Evolutionary conservation across 192 early-diverging fungal genomes (phyloP).

Genomic region (Coemansia sp.): DNA sequence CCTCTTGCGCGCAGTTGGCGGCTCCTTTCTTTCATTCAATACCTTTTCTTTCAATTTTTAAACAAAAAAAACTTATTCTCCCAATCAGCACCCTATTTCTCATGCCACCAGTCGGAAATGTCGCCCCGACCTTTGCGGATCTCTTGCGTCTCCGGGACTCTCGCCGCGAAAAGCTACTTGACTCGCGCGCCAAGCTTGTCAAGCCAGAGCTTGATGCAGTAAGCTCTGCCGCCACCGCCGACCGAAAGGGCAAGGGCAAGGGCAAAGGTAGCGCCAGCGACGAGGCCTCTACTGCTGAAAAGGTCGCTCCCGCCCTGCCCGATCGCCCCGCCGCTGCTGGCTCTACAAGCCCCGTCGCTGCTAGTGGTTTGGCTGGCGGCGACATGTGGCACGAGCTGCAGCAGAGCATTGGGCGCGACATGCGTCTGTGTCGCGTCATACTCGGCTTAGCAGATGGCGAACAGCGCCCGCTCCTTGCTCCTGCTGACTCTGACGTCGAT

Average conservation of each 20-base stretch:
- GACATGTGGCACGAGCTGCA: slow-evolving; percentile 17
- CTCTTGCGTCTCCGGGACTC: slow-evolving; percentile 48
- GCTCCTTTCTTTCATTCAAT: no score
- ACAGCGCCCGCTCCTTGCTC: background rate
- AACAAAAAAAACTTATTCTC: no score
- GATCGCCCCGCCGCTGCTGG: background rate
- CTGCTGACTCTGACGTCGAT: background rate
- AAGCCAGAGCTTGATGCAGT: background rate
- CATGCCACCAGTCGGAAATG: slow-evolving; percentile 1
- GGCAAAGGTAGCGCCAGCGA: slow-evolving; percentile 17
- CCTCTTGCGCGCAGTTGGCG: no score
- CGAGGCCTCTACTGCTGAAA: background rate
- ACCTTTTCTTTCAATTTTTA: no score
- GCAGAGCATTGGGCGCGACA: slow-evolving; percentile 33
- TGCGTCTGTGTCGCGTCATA: slow-evolving; percentile 15
- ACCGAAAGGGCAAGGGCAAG: slow-evolving; percentile 30
- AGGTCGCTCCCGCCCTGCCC: background rate
- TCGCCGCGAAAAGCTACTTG: slow-evolving; percentile 46
- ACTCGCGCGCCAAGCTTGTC: slow-evolving; percentile 25
- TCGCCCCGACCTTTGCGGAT: slow-evolving; percentile 39
- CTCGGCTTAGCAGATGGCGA: background rate
- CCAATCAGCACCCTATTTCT: background rate
- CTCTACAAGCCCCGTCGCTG: background rate
- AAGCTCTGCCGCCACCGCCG: background rate
- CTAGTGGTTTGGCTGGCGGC: background rate